Base-by-base conservation (phyloP, 352 stramenopile species). In the Pythium monospermum region DNA sequence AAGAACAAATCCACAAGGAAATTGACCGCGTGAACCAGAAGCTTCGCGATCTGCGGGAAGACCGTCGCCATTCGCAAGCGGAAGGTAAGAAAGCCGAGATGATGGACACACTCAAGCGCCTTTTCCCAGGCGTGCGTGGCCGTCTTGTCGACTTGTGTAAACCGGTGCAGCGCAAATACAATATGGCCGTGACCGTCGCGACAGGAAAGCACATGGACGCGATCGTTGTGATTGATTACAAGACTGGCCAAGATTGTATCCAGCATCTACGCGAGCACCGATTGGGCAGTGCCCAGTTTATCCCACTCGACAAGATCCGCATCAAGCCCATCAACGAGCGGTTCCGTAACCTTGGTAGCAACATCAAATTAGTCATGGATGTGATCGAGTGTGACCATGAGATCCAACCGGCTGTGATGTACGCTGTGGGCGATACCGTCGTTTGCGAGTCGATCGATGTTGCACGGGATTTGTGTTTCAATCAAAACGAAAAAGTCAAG, bases 181-280 rank as follows among this genome's bases (percentile, higher is more conserved):
- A 98, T 66, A 85, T 98, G 64, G 96, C 96, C 21, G 92, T 99
- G 19, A 98, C 94, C 1, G 93, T 98, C 2, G 97, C 96, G 25
- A 96, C 90, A n/a, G 96, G 96, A 39, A 98, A 98, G 49, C 88
- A 99, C 70, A 98, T 99, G 92, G 96, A 99, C 58, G 79, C 86
- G 18, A 73, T 94, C 28, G 83, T 94, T 43, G 83, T 94, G 13
- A 49, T 42, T 1, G 77, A 94, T 42, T 86, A 85, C 55, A 87
- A 83, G 48, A 94, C 79, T 22, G 82, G 68, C 2, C 77, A 91
- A 69, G 82, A 91, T 18, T 94, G 83, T 44, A 94, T 94, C 38
- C 76, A 85, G 41, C 99, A 99, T 57, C 72, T 99, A 43, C 92
- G 96, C 6, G 94, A 99, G 21, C 87, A 98, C 26, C 91, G 94